These are phyloP conservation scores for Aquanectria penicillioides DNA, from an alignment of 2,329 filamentous ascomycete species.

Conservation along the genomic window DNA sequence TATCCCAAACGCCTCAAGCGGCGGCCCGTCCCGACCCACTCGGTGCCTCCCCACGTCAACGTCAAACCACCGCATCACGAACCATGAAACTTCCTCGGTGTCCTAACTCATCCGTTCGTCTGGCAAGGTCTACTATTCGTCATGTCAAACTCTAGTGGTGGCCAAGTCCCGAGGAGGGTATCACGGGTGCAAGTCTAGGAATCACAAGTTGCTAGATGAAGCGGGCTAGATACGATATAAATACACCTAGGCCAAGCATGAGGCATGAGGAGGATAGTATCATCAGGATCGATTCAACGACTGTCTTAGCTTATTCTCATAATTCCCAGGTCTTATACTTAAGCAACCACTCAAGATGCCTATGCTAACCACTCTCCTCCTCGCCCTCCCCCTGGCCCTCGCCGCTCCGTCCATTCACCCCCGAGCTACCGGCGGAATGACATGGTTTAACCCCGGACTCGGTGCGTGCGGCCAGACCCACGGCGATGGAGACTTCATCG, in stretches of 20 bases:
- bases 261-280: too few species aligned
- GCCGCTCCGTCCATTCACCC: conserved; percentile 25
- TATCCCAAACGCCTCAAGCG: conserved; percentile 7
- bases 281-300: too few species aligned
- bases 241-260: too few species aligned
- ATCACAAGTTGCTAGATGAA: not conserved
- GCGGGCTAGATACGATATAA: not conserved
- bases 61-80: not conserved
- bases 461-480: conserved; percentile 75
- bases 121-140: too few species aligned
- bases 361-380: conserved; percentile 25
- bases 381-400: conserved; percentile 31
- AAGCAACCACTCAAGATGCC: conserved; percentile 31
- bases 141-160: too few species aligned
- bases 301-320: not conserved
- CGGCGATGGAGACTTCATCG: conserved; percentile 65
- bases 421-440: conserved; percentile 29
- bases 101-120: too few species aligned
- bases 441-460: conserved; percentile 71
- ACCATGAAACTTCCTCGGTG: too few species aligned
- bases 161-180: not conserved
- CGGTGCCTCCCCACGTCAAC: conserved; percentile 10
- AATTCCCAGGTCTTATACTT: not conserved
- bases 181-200: not conserved
- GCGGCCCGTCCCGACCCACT: conserved; percentile 4